Base-by-base conservation (phyloP, 148 eudicot genomes). In the Agrostemma githago region DNA sequence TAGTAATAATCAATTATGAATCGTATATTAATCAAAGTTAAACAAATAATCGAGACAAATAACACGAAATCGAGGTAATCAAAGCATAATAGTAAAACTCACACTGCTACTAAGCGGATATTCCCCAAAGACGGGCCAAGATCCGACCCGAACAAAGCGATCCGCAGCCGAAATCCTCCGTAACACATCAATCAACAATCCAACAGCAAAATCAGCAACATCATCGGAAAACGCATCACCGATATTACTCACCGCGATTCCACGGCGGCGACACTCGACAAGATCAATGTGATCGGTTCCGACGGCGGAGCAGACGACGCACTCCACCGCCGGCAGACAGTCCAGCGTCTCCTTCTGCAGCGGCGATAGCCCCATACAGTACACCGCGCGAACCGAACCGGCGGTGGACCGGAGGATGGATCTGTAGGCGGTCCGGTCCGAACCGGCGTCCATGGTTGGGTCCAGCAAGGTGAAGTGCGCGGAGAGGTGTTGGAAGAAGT, bases 171-270 rank as follows among this genome's bases (percentile, higher is more conserved):
- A 87, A 4, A 89, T 48, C 6, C 76, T 82, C 37, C 93, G 73
- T 2, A 90, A 74, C 42, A 92, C 93, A 72, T 89, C 98, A 8
- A 92, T 16, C 54, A 88, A 75, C 43, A 93, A 82, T 5, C 85
- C 92, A 4, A 93, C 86, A 6, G 92, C 93, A 8, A 62, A 87
- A 70, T 93, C 98, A 2, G 93, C 94, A 3, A 57, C 87, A 66
- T 89, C 98, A 10, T 79, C 93, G 1, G 96, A 86, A 66, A 89
- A 93, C 1, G 89, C 83, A 1, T 84, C 90, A 4, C 92, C 94
- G 39, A 85, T 82, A 72, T 80, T 88, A 38, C 88, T 74, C 38
- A 93, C 87, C 0, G 76, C 62, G 20, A 93, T 75, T 5, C 85
- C 85, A 3, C 98, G 87, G 57, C 89, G 87, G 67, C 86, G 84